Conservation (phyloP, 768 basidiomycete genomes). For the Leccinum pellstonianum region DNA sequence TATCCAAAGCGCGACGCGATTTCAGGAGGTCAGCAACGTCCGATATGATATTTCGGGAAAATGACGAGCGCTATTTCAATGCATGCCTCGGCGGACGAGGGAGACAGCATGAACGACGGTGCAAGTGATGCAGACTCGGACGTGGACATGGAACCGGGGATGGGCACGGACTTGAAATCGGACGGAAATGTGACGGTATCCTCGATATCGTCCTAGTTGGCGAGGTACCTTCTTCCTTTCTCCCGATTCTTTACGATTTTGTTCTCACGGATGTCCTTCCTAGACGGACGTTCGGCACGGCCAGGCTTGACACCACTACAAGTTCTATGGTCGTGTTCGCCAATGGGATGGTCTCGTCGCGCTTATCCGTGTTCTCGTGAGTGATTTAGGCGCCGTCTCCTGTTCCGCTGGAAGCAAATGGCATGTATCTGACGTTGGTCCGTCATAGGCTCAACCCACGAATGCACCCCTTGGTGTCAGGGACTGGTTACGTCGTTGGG, state of each 20-base stretch:
- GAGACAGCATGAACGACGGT: slow-evolving; percentile 24
- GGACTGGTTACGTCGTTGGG: slow-evolving; percentile 68
- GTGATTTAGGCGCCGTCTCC: slow-evolving; percentile 4
- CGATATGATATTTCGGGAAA: slow-evolving; percentile 30
- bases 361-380: slow-evolving; percentile 43
- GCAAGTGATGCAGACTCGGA: slow-evolving; percentile 24
- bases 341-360: slow-evolving; percentile 61
- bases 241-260: background rate
- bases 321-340: slow-evolving; percentile 53
- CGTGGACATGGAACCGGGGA: slow-evolving; percentile 26
- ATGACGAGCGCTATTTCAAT: slow-evolving; percentile 26
- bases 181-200: slow-evolving; percentile 50
- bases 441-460: slow-evolving; percentile 8
- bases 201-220: slow-evolving; percentile 62
- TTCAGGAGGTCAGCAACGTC: slow-evolving; percentile 22
- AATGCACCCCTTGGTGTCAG: slow-evolving; percentile 21
- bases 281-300: slow-evolving; percentile 51
- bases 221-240: slow-evolving; percentile 36
- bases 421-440: slow-evolving; percentile 7
- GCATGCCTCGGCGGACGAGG: slow-evolving; percentile 10
- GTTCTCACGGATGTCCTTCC: background rate
- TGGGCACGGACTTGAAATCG: slow-evolving; percentile 23
- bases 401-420: background rate
- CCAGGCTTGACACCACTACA: slow-evolving; percentile 47
- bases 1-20: slow-evolving; percentile 21